Evolutionary conservation across 345 rosid species (phyloP).

Genomic region (Eutrema japonicum): DNA sequence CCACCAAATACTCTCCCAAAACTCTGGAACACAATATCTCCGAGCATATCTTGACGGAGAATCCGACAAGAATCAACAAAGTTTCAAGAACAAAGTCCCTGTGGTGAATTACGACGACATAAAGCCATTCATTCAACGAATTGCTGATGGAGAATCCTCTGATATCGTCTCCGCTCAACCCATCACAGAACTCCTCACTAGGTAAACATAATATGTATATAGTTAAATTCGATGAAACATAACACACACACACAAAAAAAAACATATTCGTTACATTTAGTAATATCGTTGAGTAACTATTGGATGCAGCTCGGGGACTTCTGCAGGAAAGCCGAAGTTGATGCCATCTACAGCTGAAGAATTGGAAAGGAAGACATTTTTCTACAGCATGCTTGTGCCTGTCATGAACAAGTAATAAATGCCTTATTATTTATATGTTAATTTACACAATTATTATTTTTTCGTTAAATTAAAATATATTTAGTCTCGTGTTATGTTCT

Average conservation of each 20-base stretch:
- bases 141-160: slow-evolving; percentile 75
- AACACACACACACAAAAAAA: background rate
- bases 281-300: slow-evolving; percentile 10
- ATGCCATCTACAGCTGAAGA: slow-evolving; percentile 97
- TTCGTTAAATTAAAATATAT: background rate
- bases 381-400: slow-evolving; percentile 91
- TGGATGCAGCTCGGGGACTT: slow-evolving; percentile 87
- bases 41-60: slow-evolving; percentile 53
- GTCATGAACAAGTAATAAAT: slow-evolving; percentile 78
- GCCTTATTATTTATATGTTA: slow-evolving; percentile 3
- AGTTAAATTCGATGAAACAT: background rate
- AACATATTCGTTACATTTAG: slow-evolving; percentile 17
- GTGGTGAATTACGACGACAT: slow-evolving; percentile 84
- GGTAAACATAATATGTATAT: slow-evolving; percentile 46
- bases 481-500: background rate
- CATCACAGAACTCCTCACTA: slow-evolving; percentile 87
- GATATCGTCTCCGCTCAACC: slow-evolving; percentile 72
- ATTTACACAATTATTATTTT: background rate
- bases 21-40: slow-evolving; percentile 70
- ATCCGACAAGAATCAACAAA: slow-evolving; percentile 49
- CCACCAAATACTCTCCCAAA: slow-evolving; percentile 59
- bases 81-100: slow-evolving; percentile 72
- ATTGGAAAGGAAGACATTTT: slow-evolving; percentile 83
- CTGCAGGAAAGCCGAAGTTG: slow-evolving; percentile 89
- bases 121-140: slow-evolving; percentile 69